Evolutionary conservation across 441 rosid species (phyloP).

Genomic region (Hura crepitans): DNA sequence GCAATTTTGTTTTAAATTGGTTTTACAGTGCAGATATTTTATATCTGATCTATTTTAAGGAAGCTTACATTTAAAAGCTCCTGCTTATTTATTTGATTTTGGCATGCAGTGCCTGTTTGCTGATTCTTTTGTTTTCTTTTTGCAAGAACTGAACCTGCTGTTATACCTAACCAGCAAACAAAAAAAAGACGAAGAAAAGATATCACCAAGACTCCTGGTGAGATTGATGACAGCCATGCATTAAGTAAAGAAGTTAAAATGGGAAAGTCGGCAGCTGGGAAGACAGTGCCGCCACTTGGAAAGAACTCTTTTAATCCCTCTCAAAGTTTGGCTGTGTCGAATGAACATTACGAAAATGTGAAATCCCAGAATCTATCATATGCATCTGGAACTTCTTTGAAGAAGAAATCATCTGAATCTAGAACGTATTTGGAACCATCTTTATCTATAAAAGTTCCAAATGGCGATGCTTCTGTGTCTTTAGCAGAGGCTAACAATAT

Average conservation of each 20-base stretch:
- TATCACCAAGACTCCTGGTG: slow-evolving; percentile 41
- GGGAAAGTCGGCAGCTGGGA: slow-evolving; percentile 39
- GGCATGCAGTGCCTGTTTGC: slow-evolving; percentile 7
- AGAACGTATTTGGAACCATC: slow-evolving; percentile 39
- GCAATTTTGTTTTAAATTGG: not conserved
- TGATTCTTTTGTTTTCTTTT: slow-evolving; percentile 28
- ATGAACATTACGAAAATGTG: slow-evolving; percentile 35
- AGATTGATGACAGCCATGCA: slow-evolving; percentile 42
- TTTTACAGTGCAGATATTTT: not conserved
- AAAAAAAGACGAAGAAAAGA: slow-evolving; percentile 88
- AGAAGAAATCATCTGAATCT: slow-evolving; percentile 54
- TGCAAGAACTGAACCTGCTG: slow-evolving; percentile 49
- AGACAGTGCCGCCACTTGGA: slow-evolving; percentile 34
- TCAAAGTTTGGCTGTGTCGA: slow-evolving; percentile 33
- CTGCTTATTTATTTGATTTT: not conserved
- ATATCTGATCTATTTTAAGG: not conserved
- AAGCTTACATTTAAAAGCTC: not conserved
- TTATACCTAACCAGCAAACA: slow-evolving; percentile 56
- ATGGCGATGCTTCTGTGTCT: slow-evolving; percentile 43
- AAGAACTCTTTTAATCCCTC: slow-evolving; percentile 35
- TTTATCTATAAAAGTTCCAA: slow-evolving; percentile 38
- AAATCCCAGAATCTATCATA: slow-evolving; percentile 44
- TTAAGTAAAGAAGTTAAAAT: slow-evolving; percentile 54
- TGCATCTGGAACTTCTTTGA: slow-evolving; percentile 43
- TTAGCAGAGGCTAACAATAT: slow-evolving; percentile 39